phyloP scores from a whole-genome alignment of 1,284 basidiomycete species.

The Athelia sp. region DNA sequence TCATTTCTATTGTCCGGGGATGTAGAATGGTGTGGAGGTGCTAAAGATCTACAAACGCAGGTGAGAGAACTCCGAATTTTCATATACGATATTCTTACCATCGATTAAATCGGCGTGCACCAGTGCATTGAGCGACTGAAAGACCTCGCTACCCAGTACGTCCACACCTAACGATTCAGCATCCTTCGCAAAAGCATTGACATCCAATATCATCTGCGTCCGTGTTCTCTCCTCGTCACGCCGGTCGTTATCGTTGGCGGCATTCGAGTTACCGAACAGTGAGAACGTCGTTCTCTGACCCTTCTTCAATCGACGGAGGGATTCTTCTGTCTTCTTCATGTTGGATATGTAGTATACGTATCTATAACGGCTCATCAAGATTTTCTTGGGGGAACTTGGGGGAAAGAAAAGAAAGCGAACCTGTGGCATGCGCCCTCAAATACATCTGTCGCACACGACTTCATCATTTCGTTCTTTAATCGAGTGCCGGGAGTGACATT shows the following conservation, averaged over 20 bases:
- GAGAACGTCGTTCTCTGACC: conserved; percentile 78
- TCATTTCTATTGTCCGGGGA: neutral
- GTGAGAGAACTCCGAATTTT: neutral
- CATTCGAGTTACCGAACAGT: conserved; percentile 54
- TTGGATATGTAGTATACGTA: conserved; percentile 69
- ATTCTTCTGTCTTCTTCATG: conserved; percentile 90
- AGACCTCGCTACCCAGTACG: conserved; percentile 50
- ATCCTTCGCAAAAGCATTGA: conserved; percentile 77
- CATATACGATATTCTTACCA: conserved; percentile 20
- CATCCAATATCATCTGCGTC: conserved; percentile 83
- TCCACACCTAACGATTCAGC: conserved; percentile 66
- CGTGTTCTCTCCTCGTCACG: conserved; percentile 79
- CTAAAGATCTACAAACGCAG: conserved; percentile 19
- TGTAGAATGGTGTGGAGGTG: neutral
- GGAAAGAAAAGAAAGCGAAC: conserved; percentile 30
- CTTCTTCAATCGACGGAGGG: conserved; percentile 79
- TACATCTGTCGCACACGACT: conserved; percentile 56
- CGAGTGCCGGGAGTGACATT: conserved; percentile 48
- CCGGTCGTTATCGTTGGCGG: conserved; percentile 57
- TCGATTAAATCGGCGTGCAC: conserved; percentile 44
- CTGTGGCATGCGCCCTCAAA: conserved; percentile 72
- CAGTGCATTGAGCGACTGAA: conserved; percentile 53
- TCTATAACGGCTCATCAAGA: conserved; percentile 26
- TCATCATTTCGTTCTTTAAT: conserved; percentile 51
- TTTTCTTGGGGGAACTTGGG: neutral